Conservation (phyloP, 345 rosid genomes). For the Eucalyptus shirleyi region DNA sequence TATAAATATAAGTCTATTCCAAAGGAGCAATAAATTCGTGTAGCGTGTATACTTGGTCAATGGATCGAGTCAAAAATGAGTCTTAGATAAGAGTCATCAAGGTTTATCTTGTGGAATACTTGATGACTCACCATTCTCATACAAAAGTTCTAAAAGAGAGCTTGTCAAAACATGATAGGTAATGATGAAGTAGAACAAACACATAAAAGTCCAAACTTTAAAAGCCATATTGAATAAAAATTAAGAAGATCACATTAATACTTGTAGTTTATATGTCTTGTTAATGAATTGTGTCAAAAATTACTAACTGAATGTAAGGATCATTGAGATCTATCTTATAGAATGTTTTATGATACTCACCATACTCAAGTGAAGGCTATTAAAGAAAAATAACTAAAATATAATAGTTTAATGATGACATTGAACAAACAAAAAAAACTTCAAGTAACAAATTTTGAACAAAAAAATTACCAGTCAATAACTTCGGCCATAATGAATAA, state of each 20-base stretch:
- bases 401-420: not conserved
- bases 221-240: not conserved
- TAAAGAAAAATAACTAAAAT: not conserved
- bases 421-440: not conserved
- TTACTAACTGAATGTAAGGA: not conserved
- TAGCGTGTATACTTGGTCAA: fast-evolving
- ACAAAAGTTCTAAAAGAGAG: not conserved
- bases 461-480: not conserved
- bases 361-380: not conserved
- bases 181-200: not conserved
- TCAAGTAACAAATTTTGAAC: too few species aligned
- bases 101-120: not conserved
- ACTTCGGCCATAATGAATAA: not conserved
- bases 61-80: not conserved
- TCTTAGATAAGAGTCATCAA: not conserved
- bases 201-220: not conserved
- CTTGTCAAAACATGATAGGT: not conserved
- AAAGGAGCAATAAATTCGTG: not conserved
- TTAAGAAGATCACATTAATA: not conserved
- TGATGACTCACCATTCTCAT: not conserved
- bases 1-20: not conserved
- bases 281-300: too few species aligned
- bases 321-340: not conserved
- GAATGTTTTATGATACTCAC: not conserved
- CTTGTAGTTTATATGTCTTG: not conserved